These are phyloP conservation scores for Aspergillus vadensis DNA, from an alignment of 2,329 filamentous ascomycete genomes.

Conservation along the genomic window DNA sequence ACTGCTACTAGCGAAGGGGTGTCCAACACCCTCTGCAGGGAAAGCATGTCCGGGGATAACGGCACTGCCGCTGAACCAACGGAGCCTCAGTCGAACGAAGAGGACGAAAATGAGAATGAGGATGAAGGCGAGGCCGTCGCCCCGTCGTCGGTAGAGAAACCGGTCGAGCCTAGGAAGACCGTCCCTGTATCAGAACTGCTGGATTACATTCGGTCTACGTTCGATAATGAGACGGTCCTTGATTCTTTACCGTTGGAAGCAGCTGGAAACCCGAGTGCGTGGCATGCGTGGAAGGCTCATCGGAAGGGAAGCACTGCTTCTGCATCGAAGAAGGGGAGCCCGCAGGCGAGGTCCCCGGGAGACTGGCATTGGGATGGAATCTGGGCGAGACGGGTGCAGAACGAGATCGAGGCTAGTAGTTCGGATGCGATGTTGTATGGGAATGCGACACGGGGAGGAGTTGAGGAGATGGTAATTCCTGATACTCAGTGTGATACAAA, in stretches of 20 bases:
- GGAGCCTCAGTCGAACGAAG: neutral
- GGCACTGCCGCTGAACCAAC: neutral
- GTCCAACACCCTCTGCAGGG: neutral
- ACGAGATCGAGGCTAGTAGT: slow-evolving; percentile 73
- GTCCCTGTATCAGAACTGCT: slow-evolving; percentile 69
- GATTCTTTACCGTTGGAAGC: slow-evolving; percentile 78
- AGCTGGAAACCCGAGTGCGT: slow-evolving; percentile 86
- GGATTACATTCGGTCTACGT: slow-evolving; percentile 78
- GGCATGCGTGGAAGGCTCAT: slow-evolving; percentile 87
- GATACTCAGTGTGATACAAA: neutral
- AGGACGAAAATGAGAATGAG: neutral
- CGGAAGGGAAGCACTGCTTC: slow-evolving; percentile 46
- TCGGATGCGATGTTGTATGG: slow-evolving; percentile 81
- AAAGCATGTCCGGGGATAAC: neutral
- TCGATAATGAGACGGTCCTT: slow-evolving; percentile 74
- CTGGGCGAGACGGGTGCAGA: slow-evolving; percentile 86
- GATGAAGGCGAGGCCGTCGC: neutral
- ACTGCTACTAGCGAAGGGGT: slow-evolving; percentile 4
- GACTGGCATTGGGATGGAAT: slow-evolving; percentile 99
- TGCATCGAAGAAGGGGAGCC: slow-evolving; percentile 48
- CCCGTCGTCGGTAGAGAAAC: slow-evolving; percentile 15
- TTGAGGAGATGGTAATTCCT: slow-evolving; percentile 68
- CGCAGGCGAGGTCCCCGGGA: slow-evolving; percentile 61
- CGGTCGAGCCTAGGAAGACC: slow-evolving; percentile 36
- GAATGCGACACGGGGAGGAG: slow-evolving; percentile 52